Evolutionary conservation across 2,329 filamentous ascomycete species (phyloP), one percentile per base, ranked within the genome.

Genomic region (Ilyonectria robusta): DNA sequence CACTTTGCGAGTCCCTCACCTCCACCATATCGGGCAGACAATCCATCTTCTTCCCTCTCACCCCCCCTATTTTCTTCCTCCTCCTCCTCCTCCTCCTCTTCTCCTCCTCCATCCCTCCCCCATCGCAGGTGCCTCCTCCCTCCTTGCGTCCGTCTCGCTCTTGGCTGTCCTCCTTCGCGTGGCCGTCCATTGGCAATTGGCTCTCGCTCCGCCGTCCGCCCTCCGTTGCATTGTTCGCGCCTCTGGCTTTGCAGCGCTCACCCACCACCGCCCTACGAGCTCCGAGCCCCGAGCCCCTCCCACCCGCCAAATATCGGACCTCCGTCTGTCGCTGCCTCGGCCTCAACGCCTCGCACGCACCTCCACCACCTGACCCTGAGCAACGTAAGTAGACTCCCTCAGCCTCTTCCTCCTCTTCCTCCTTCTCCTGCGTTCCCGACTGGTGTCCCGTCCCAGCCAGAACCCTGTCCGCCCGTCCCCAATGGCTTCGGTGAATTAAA

Each of bases 361-460:
- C 63, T 65, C 21, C 26, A 64, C 13, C 40, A 67, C 56, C 40
- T 59, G 59, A 65, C 51, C 51, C 51, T 19, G 23, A 59, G 47
- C 50, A 65, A 67, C 62, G 74, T 76, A 72, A 73, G 70, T 75
- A 64, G 58, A 31, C 54, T 42, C 35, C 57, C 67, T 73, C 69
- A 63, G 70, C 69, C 69, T 68, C 66, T 31, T 46, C 26, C 26
- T 26, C 23, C 23, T 26, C 23, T 5, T 26, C 69, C 69, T 68
- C 66, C 26, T 46, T 5, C 26, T 26, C 26, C 33, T 26, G 37
- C 44, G 37, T 67, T 46, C 57, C 65, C 65, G 66, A 37, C 51
- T 58, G 19, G 17, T 51, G 23, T 26, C 29, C 51, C 19, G 13
- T 48, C 47, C 33, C 50, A 47, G 31, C 42, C 40, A 60, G 66